Conservation (phyloP, 495 filamentous ascomycete species). For the Collariella sp. region DNA sequence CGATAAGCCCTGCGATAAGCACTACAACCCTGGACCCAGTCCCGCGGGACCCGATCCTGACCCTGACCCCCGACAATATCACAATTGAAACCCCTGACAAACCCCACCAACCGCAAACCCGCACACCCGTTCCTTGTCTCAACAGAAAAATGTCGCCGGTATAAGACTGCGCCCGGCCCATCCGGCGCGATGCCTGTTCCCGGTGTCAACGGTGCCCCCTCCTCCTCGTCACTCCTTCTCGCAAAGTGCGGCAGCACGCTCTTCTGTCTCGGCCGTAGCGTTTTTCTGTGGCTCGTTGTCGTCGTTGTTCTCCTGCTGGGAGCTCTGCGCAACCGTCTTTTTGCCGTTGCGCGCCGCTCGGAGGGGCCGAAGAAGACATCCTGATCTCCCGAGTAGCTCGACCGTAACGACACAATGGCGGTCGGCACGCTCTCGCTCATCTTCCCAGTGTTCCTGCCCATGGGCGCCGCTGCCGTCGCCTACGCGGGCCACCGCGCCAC, state of each 20-base stretch:
- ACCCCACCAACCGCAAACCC: not conserved
- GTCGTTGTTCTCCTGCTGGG: slow-evolving; percentile 25
- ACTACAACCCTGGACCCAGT: not conserved
- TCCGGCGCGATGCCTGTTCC: slow-evolving; percentile 14
- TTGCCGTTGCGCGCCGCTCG: not conserved
- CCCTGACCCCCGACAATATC: too few species aligned
- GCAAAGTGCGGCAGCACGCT: slow-evolving; percentile 32
- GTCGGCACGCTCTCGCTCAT: slow-evolving; percentile 29
- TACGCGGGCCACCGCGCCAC: slow-evolving; percentile 33
- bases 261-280: slow-evolving; percentile 31
- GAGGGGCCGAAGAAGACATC: not conserved
- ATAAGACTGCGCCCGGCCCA: not conserved
- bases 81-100: not conserved
- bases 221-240: slow-evolving; percentile 12
- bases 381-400: not conserved
- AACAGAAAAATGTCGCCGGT: slow-evolving; percentile 4
- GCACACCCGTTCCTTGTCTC: not conserved
- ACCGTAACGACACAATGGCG: slow-evolving; percentile 29
- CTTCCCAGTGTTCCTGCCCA: slow-evolving; percentile 32
- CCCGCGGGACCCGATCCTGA: not conserved
- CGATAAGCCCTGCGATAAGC: too few species aligned
- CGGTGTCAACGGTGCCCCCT: not conserved
- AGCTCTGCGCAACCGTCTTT: slow-evolving; percentile 19
- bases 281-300: slow-evolving; percentile 36
- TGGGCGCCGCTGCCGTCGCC: slow-evolving; percentile 27